A percentile compares a stretch with the other conserved stretches of the same genome.
These are phyloP conservation scores for Geosmithia flava DNA, from an alignment of 2,329 filamentous ascomycete species.

Conservation along the genomic window DNA sequence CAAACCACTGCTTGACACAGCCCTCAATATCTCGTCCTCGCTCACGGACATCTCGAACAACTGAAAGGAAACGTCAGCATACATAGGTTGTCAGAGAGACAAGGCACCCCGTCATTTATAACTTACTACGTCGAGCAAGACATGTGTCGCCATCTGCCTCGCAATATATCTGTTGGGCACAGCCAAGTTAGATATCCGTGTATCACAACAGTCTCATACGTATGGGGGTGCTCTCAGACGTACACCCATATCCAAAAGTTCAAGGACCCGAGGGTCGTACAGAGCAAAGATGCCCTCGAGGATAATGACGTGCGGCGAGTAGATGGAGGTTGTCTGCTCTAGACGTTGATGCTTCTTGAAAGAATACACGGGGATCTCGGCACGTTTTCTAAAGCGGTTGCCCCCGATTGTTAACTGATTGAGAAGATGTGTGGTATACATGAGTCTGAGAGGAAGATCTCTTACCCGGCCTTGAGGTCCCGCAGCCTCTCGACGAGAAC, in stretches of 20 bases:
- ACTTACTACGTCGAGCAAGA: slow-evolving; percentile 71
- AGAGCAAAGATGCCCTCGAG: slow-evolving; percentile 93
- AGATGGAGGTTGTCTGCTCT: slow-evolving; percentile 72
- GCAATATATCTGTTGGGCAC: slow-evolving; percentile 61
- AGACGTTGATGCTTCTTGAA: slow-evolving; percentile 82
- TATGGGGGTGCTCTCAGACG: slow-evolving; percentile 2
- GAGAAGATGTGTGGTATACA: not conserved
- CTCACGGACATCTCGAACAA: slow-evolving; percentile 78
- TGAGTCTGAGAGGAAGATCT: not conserved
- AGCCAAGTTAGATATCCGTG: not conserved
- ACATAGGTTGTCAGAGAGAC: slow-evolving; percentile 1
- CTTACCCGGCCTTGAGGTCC: slow-evolving; percentile 85
- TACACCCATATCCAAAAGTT: slow-evolving; percentile 84
- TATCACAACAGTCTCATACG: not conserved
- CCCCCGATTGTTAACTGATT: not conserved
- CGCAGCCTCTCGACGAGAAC: slow-evolving; percentile 64
- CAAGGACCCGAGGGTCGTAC: slow-evolving; percentile 74
- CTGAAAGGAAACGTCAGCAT: slow-evolving; percentile 23
- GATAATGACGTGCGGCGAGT: slow-evolving; percentile 91
- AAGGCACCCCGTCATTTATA: not conserved
- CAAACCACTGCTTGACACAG: slow-evolving; percentile 97
- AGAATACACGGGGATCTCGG: slow-evolving; percentile 89
- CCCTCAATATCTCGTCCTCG: slow-evolving; percentile 87
- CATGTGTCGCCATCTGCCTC: slow-evolving; percentile 94
- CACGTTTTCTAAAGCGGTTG: slow-evolving; percentile 52